phyloP scores from a whole-genome alignment of 2,329 filamentous ascomycete genomes.

The Botrytis sinoallii region DNA sequence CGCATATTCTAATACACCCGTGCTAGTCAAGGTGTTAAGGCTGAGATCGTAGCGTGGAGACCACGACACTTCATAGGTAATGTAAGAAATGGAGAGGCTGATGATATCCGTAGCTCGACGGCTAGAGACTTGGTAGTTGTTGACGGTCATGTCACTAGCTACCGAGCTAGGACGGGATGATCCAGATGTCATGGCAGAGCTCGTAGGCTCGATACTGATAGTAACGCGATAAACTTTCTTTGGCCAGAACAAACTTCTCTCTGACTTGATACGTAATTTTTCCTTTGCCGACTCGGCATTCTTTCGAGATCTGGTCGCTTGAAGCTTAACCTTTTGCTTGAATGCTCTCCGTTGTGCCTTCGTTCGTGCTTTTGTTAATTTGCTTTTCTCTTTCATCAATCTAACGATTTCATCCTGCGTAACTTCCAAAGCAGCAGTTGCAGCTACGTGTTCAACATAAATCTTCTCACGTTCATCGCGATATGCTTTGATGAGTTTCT shows the following conservation, averaged over 20 bases:
- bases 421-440: conserved; percentile 36
- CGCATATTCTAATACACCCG: conserved; percentile 44
- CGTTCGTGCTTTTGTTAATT: conserved; percentile 29
- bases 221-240: conserved; percentile 48
- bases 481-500: conserved; percentile 31
- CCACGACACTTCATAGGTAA: conserved; percentile 44
- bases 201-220: conserved; percentile 50
- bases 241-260: conserved; percentile 50
- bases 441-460: conserved; percentile 43
- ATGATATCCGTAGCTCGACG: conserved; percentile 28
- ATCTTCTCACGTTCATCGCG: conserved; percentile 33
- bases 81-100: conserved; percentile 35
- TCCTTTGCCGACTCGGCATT: conserved; percentile 43
- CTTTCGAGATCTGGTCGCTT: conserved; percentile 39
- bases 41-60: conserved; percentile 48
- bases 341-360: conserved; percentile 39
- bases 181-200: conserved; percentile 39
- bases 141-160: conserved; percentile 28
- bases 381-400: conserved; percentile 38
- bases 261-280: conserved; percentile 44
- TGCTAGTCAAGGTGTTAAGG: conserved; percentile 40
- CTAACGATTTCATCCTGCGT: conserved; percentile 38
- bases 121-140: conserved; percentile 29
- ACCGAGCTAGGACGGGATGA: conserved; percentile 51
- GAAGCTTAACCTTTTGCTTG: conserved; percentile 40